A percentile compares a stretch with the other conserved stretches of the same genome.
Conservation (phyloP, 306 rosid species). For the apple (Malus domestica) region DNA sequence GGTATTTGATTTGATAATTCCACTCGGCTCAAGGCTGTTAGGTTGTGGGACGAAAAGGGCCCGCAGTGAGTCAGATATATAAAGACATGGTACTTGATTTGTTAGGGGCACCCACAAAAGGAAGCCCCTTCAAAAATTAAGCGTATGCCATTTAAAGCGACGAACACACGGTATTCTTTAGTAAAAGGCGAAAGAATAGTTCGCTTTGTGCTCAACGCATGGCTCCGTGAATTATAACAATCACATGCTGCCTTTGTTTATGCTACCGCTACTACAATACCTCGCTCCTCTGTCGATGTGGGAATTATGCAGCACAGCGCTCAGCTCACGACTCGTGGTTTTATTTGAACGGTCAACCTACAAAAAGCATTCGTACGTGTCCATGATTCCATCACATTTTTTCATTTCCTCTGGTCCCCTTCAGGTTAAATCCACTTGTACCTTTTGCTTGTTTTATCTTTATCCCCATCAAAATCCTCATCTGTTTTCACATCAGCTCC, state of each 20-base stretch:
- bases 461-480: not conserved
- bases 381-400: too few relatives aligned
- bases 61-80: too few relatives aligned
- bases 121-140: not conserved
- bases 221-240: constrained; percentile 5
- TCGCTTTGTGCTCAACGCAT: constrained; percentile 34
- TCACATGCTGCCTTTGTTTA: not conserved
- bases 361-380: too few relatives aligned
- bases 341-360: too few relatives aligned
- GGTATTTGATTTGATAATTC: too few relatives aligned
- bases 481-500: not conserved
- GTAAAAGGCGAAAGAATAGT: constrained; percentile 74
- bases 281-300: not conserved
- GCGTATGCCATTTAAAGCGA: not conserved
- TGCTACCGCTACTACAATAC: not conserved
- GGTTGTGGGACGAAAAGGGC: too few relatives aligned
- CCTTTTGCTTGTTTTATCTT: not conserved
- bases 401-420: too few relatives aligned
- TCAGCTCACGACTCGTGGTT: too few relatives aligned
- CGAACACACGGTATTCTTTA: constrained; percentile 45
- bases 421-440: not conserved
- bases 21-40: too few relatives aligned
- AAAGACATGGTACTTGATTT: too few relatives aligned
- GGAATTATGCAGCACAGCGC: not conserved
- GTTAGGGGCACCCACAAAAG: not conserved